Percentiles rank a stretch among this genome's conserved stretches.
phyloP scores from a whole-genome alignment of 345 rosid genomes.

The Eucalyptus polyanthemos region DNA sequence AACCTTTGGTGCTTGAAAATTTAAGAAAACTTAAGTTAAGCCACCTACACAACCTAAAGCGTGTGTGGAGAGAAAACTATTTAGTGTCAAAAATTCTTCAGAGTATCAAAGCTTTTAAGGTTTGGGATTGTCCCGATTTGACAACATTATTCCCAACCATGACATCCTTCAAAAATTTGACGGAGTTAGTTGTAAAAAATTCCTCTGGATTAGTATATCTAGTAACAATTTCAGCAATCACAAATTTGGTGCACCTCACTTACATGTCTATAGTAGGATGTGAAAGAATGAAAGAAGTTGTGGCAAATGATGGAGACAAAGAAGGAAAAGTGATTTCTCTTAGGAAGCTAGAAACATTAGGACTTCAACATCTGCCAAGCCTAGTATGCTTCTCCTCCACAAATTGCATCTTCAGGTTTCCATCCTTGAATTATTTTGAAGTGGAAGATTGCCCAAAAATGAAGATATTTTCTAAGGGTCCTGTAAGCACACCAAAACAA shows the following conservation, averaged over 20 bases:
- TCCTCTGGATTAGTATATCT: background rate
- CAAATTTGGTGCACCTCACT: background rate
- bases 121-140: background rate
- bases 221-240: background rate
- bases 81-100: background rate
- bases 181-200: background rate
- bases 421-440: background rate
- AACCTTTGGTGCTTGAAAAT: background rate
- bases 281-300: background rate
- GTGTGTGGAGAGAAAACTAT: background rate
- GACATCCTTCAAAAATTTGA: background rate
- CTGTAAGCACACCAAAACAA: background rate
- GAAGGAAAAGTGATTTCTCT: background rate
- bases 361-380: background rate
- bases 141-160: background rate
- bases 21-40: background rate
- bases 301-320: background rate
- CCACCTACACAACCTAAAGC: background rate
- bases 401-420: background rate
- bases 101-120: background rate
- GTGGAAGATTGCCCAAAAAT: background rate
- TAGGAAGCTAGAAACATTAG: background rate
- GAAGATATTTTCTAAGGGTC: background rate
- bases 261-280: background rate
- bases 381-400: background rate